Evolutionary conservation across 495 filamentous ascomycete genomes (phyloP), one percentile per base, ranked within the genome.

Genomic region (Podospora didyma): DNA sequence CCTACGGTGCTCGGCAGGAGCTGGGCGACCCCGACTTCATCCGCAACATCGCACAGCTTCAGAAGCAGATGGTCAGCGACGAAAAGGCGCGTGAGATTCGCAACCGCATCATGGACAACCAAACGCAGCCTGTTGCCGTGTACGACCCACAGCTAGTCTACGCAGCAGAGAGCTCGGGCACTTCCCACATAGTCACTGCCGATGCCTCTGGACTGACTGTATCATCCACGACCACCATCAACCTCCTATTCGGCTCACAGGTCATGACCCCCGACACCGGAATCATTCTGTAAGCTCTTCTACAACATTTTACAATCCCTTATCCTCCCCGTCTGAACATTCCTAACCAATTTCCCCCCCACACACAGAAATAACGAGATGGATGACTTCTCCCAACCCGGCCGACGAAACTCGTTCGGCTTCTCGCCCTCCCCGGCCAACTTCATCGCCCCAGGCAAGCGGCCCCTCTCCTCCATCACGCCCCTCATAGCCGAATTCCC

Each of bases 321-420:
- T 53, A 2, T 12, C 4, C 2, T 2, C 37, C 9, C 16, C 1
- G 12, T 37, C 41, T 31, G 26, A 31, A 4, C 9, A 31, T 31
- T 9, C 26, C 26, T 31, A 31, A 31, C 26, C 26, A 4, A 9
- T 3, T 31, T 9, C 26, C 51, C 20, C 28, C 12, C n/a, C 11
- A 5, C 22, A 6, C 5, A 45, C 23, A 57, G 63, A 11, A 97
- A 97, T 69, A 85, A 96, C 65, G 89, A 96, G 66, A 96, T 96
- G 92, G 89, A 96, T 66, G 89, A 88, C 80, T 92, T 93, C 75
- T 87, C 82, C n/a, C 88, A 92, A 51, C 91, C 91, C 2, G 81
- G 81, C 16, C 74, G 76, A 0, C 80, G 76, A 16, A 96, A 96
- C 71, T 80, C 83, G 6, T 97, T 96, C 58, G 91, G 90, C 46